Percentiles rank a stretch among this genome's conserved stretches.
These are phyloP conservation scores for Onygena corvina DNA, from an alignment of 2,329 filamentous ascomycete species.

Conservation along the genomic window DNA sequence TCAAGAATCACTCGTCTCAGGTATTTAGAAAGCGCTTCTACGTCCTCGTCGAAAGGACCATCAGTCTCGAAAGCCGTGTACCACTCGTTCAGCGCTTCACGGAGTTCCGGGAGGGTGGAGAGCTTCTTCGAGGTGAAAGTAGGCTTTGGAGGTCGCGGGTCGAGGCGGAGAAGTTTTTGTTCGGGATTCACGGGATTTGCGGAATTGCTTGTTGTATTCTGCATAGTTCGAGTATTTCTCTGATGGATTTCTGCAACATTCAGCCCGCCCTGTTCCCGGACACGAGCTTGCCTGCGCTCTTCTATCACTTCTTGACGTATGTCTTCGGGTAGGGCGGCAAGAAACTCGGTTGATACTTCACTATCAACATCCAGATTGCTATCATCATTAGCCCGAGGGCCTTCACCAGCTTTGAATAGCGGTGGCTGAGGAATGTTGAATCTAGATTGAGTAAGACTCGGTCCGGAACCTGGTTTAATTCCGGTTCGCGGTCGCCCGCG, in stretches of 20 bases:
- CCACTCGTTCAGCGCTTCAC: conserved; percentile 66
- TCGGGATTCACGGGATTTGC: conserved; percentile 14
- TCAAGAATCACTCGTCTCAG: conserved; percentile 58
- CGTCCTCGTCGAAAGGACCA: conserved; percentile 68
- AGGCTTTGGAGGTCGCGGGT: conserved; percentile 42
- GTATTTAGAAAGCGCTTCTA: conserved; percentile 61
- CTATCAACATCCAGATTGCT: conserved; percentile 20
- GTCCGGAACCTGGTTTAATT: conserved; percentile 43
- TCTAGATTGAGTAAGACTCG: conserved; percentile 59
- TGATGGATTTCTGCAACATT: conserved; percentile 22
- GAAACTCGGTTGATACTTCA: conserved; percentile 55
- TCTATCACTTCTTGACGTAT: conserved; percentile 65
- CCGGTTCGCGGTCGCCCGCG: conserved; percentile 39
- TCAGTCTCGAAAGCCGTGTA: conserved; percentile 56
- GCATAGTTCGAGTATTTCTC: background rate
- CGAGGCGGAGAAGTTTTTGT: conserved; percentile 34
- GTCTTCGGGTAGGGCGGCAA: conserved; percentile 71
- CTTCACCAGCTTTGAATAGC: conserved; percentile 12
- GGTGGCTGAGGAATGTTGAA: conserved; percentile 42
- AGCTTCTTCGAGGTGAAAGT: conserved; percentile 52
- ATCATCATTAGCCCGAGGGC: conserved; percentile 15
- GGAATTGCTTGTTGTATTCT: conserved; percentile 2
- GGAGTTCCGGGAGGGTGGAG: conserved; percentile 49
- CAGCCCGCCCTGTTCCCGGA: conserved; percentile 46
- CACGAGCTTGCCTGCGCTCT: conserved; percentile 53